phyloP scores from a whole-genome alignment of 2,329 filamentous ascomycete species.

The Tolypocladium ovalisporum region DNA sequence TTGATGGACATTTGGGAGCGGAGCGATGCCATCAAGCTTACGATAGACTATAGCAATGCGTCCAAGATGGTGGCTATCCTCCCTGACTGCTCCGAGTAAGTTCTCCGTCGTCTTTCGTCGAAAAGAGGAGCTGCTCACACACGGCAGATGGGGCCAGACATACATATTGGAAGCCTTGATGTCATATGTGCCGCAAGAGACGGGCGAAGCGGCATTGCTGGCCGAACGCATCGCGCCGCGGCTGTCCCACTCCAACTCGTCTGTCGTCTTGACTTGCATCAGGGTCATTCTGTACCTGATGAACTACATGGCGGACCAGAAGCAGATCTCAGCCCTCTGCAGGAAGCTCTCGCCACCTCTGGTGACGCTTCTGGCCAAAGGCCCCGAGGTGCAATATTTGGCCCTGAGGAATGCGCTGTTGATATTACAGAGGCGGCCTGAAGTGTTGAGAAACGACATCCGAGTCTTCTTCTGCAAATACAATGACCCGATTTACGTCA shows the following conservation, averaged over 20 bases:
- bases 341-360: constrained; percentile 90
- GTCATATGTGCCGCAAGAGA: constrained; percentile 93
- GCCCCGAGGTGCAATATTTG: constrained; percentile 95
- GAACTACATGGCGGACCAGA: constrained; percentile 95
- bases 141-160: constrained; percentile 83
- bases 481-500: constrained; percentile 98
- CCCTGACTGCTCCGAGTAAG: constrained; percentile 92
- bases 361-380: constrained; percentile 89
- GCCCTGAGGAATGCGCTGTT: constrained; percentile 87
- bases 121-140: not conserved
- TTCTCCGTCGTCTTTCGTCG: constrained; percentile 7
- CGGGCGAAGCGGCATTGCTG: constrained; percentile 73
- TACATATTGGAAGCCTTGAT: constrained; percentile 97
- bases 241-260: constrained; percentile 91
- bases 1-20: constrained; percentile 98
- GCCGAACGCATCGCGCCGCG: constrained; percentile 93
- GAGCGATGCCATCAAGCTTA: constrained; percentile 94
- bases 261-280: constrained; percentile 92
- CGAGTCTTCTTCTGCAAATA: constrained; percentile 99
- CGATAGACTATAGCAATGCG: constrained; percentile 93
- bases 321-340: constrained; percentile 76
- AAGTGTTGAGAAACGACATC: constrained; percentile 92
- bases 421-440: constrained; percentile 84
- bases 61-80: constrained; percentile 97
- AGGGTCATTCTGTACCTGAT: constrained; percentile 93